phyloP scores from a whole-genome alignment of 257 asterid species.

The Plantago ovata region DNA sequence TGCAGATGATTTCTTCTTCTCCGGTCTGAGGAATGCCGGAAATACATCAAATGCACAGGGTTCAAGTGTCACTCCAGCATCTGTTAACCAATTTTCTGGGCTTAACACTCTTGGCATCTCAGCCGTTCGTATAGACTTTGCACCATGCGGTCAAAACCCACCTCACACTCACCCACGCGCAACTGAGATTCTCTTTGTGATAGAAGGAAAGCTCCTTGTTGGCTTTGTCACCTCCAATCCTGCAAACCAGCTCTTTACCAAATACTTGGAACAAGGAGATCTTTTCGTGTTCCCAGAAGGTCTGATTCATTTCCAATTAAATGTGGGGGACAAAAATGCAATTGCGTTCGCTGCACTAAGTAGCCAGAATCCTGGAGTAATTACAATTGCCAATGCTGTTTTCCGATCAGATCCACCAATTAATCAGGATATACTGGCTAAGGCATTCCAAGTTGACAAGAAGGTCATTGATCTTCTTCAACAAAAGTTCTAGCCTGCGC shows the following conservation, averaged over 20 bases:
- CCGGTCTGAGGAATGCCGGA: not conserved
- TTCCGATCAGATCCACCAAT: not conserved
- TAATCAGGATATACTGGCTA: not conserved
- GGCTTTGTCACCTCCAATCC: not conserved
- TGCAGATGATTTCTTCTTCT: constrained; percentile 11
- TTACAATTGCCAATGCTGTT: constrained; percentile 5
- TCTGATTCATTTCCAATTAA: constrained; percentile 22
- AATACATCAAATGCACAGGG: not conserved
- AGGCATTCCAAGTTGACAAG: constrained; percentile 1
- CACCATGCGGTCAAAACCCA: not conserved
- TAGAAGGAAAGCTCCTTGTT: not conserved
- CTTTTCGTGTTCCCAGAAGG: constrained; percentile 24
- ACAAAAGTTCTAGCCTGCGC: not conserved
- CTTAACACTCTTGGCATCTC: constrained; percentile 1
- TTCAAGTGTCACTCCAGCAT: not conserved
- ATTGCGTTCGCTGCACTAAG: constrained; percentile 16
- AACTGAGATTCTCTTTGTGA: not conserved
- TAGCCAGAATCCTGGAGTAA: constrained; percentile 11
- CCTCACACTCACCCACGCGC: constrained; percentile 1
- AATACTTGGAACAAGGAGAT: constrained; percentile 3
- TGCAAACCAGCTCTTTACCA: not conserved
- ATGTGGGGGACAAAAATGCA: constrained; percentile 10
- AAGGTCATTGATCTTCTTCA: not conserved
- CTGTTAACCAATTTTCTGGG: not conserved
- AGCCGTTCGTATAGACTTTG: not conserved